Evolutionary conservation across 177 flowering plant species (phyloP), one percentile per base, ranked within the genome.

Genomic region (Vitis hybrid): DNA sequence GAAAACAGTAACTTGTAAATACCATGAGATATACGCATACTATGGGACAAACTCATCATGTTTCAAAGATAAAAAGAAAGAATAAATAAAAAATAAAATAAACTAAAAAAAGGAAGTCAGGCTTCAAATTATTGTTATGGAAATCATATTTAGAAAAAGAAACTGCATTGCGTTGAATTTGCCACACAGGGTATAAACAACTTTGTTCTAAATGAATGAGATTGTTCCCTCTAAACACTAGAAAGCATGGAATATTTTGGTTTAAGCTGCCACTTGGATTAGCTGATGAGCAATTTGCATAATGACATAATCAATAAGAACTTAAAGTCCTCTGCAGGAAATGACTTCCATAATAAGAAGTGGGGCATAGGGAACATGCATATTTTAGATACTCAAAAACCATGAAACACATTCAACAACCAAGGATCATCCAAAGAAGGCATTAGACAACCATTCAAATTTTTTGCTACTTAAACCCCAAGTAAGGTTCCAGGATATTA

Each of bases 1-100:
- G 14, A 63, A 67, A 68, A 52, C 24, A 27, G 9, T 11, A 13
- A 20, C 4, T 27, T 15, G 46, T 72, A 20, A 72, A 67, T 11
- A 61, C 24, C 14, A 66, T 10, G 8, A n/a, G 4, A 65, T 17
- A 24, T 12, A 17, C 3, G n/a, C 6, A 8, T 4, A 27, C 8
- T 12, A 14, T 14, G 10, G 9, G 35, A 50, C 35, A 15, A 15
- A 51, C 3, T 61, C 24, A 24, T 11, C 41, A 24, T 27, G 11
- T 11, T 4, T 35, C 46, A 35, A 35, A 35, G 46, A 35, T 35
- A 35, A 35, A 35, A 35, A 35, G 46, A 35, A 35, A 35, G 8
- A 35, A 35, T 35, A 35, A 35, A 35, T 35, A 35, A 59, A 63
- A n/a, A 9, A n/a, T 51, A 59, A 10, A 58, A 58, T 24, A 24